Base-by-base conservation (phyloP, 2,329 filamentous ascomycete species). In the Cercospora sp. region DNA sequence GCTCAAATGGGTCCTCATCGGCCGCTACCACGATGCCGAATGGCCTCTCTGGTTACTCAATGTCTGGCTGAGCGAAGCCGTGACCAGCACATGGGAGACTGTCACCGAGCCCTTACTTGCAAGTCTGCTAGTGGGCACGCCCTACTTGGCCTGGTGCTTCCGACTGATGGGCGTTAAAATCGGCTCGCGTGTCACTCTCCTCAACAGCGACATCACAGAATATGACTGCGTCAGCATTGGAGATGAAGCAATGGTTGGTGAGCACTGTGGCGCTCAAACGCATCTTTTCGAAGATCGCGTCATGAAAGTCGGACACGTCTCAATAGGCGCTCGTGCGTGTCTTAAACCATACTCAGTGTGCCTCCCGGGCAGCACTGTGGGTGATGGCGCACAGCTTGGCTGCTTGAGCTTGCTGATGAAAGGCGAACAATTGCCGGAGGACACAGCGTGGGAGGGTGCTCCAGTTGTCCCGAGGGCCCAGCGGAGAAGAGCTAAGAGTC, bases 31-130 rank as follows among this genome's bases (percentile, higher is more conserved):
- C 28, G 68, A 71, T 9, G 68, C 67, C 5, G 73, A 74, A 63
- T 74, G 73, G 73, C 73, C 73, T 10, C 69, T 74, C 48, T 74
- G 73, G 73, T 67, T 40, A 42, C 65, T 73, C n/a, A 71, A 73
- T 28, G 72, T 74, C 51, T 74, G 72, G 72, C 66, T 74, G 5
- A 70, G 67, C 58, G 72, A 74, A 64, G 67, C 68, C 10, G 66
- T 74, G 5, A 74, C 72, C 10, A 70, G 67, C 60, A 74, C 72
- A 20, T 74, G 68, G 62, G 71, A 73, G 57, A 73, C 68, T 0
- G 66, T 71, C 60, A 57, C 64, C 4, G 68, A 67, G 36, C 66
- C 69, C 2, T 55, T 73, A 7, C 68, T 73, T n/a, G 67, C 71
- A 13, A 64, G 60, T 18, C 20, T 70, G 23, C 68, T 74, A 7